Percentiles rank a stretch among this genome's conserved stretches.
phyloP scores from a whole-genome alignment of 192 early-diverging fungal species.

The Linnemannia zychae region DNA sequence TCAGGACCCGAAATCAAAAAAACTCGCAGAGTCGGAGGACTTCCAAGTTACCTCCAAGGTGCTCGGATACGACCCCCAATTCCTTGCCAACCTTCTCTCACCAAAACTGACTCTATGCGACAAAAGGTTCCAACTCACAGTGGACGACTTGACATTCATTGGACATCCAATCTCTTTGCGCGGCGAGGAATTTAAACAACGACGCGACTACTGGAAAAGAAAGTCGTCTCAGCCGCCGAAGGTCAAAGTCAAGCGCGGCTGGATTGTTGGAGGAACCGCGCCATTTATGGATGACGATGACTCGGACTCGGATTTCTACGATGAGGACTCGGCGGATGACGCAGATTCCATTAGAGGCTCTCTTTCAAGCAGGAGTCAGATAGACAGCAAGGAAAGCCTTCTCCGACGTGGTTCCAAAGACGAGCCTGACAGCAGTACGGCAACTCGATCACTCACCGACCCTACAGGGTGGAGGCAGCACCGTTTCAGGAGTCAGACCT shows the following conservation, averaged over 20 bases:
- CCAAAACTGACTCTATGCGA: constrained; percentile 87
- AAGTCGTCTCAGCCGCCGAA: constrained; percentile 47
- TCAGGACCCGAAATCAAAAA: constrained; percentile 19
- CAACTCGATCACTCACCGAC: constrained; percentile 31
- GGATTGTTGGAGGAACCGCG: constrained; percentile 62
- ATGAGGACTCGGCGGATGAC: constrained; percentile 59
- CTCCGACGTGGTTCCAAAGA: constrained; percentile 42
- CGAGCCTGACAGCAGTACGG: constrained; percentile 15
- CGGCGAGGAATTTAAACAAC: constrained; percentile 54
- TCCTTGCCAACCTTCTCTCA: constrained; percentile 89
- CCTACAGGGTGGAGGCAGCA: constrained; percentile 32
- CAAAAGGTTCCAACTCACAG: constrained; percentile 85
- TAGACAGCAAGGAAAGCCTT: constrained; percentile 8
- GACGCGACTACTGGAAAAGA: constrained; percentile 30
- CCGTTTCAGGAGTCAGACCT: constrained; percentile 48
- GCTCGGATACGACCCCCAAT: constrained; percentile 77
- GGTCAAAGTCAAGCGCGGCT: constrained; percentile 38
- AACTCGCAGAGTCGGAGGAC: constrained; percentile 11
- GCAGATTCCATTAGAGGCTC: constrained; percentile 19
- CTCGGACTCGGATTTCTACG: constrained; percentile 69
- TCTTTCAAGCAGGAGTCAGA: constrained; percentile 6
- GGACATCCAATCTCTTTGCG: constrained; percentile 70
- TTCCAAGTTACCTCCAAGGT: constrained; percentile 29
- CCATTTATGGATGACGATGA: constrained; percentile 73
- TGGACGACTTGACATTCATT: constrained; percentile 90